Percentiles rank a stretch among this genome's conserved stretches.
These are phyloP conservation scores for Penicillium oxalicum DNA, from an alignment of 2,329 filamentous ascomycete genomes.

Conservation along the genomic window DNA sequence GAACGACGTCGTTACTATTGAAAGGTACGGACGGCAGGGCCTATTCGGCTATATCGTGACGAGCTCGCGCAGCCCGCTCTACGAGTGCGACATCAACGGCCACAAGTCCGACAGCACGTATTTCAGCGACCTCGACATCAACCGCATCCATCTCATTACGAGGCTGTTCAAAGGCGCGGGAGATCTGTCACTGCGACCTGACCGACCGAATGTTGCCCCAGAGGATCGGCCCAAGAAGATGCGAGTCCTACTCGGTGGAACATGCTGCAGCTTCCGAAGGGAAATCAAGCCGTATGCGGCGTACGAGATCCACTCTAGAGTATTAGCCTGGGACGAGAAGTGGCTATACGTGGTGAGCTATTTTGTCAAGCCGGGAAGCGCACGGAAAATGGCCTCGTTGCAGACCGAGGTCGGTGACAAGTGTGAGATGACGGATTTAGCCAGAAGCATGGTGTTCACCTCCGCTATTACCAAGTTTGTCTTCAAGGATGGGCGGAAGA, in stretches of 20 bases:
- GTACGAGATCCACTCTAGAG: constrained; percentile 1
- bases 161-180: background rate
- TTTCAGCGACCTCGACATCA: constrained; percentile 2
- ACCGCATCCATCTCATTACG: background rate
- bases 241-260: constrained; percentile 1
- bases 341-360: constrained; percentile 1
- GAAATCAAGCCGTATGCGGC: background rate
- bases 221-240: background rate
- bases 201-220: background rate
- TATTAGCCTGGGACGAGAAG: background rate
- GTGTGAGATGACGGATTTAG: background rate
- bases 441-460: background rate
- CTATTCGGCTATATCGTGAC: constrained; percentile 1
- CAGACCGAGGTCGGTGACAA: background rate
- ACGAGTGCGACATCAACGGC: background rate
- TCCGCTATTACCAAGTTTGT: background rate
- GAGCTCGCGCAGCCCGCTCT: background rate
- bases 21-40: background rate
- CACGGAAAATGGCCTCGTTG: background rate
- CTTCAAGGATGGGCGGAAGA: constrained; percentile 2
- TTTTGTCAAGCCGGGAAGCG: background rate
- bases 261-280: background rate
- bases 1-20: too few relatives aligned
- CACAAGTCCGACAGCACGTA: constrained; percentile 2
- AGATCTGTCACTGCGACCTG: background rate